These are phyloP conservation scores for Setaria italica DNA, from an alignment of 202 grass and related monocot species.

Conservation along the genomic window DNA sequence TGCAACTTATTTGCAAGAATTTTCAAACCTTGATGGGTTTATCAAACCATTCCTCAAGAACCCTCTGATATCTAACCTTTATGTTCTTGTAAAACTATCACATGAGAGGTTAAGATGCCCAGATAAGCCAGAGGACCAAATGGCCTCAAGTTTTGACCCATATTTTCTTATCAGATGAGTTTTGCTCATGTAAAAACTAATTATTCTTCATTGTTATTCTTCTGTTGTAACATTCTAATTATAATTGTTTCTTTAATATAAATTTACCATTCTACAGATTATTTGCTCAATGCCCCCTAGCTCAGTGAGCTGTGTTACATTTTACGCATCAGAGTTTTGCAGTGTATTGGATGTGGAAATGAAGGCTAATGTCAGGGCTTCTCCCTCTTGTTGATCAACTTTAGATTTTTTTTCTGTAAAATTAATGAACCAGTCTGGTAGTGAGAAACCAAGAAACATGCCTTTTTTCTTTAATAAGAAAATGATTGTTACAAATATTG, in stretches of 20 bases:
- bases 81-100: constrained; percentile 57
- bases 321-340: constrained; percentile 19
- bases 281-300: background rate
- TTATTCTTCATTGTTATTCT: constrained; percentile 21
- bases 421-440: background rate
- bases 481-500: constrained; percentile 30
- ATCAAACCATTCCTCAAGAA: constrained; percentile 83
- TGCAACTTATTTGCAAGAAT: constrained; percentile 56
- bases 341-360: constrained; percentile 7
- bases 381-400: background rate
- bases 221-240: constrained; percentile 31
- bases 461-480: constrained; percentile 13
- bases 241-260: constrained; percentile 21
- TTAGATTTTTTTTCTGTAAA: background rate
- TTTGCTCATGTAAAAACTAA: constrained; percentile 37
- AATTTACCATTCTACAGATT: background rate
- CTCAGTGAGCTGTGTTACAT: background rate
- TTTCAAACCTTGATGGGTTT: constrained; percentile 54
- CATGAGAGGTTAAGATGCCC: constrained; percentile 42
- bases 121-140: constrained; percentile 28
- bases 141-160: constrained; percentile 66
- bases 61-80: constrained; percentile 84
- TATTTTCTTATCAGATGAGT: constrained; percentile 93
- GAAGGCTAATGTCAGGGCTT: background rate
- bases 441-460: background rate